These are phyloP conservation scores for Aspergillus unguis DNA, from an alignment of 2,329 filamentous ascomycete genomes.

Conservation along the genomic window DNA sequence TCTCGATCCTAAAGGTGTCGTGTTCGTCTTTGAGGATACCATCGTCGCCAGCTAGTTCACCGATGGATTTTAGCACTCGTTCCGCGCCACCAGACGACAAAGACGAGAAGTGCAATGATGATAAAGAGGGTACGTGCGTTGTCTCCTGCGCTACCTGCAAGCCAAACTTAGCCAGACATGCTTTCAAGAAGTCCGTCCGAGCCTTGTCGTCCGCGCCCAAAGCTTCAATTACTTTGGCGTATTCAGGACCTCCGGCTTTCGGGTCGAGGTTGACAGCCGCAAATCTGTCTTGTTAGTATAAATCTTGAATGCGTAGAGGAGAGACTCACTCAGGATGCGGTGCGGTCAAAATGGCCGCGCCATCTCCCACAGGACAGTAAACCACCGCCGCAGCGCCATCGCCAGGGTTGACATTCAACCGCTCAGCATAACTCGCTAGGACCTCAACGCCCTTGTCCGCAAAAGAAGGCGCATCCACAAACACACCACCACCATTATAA, in stretches of 20 bases:
- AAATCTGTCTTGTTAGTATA: slow-evolving; percentile 58
- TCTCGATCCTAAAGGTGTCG: slow-evolving; percentile 77
- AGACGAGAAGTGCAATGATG: slow-evolving; percentile 77
- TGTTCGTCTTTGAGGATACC: slow-evolving; percentile 76
- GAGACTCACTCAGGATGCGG: slow-evolving; percentile 81
- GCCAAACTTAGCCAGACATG: slow-evolving; percentile 74
- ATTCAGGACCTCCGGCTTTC: slow-evolving; percentile 64
- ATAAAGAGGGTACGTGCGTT: slow-evolving; percentile 71
- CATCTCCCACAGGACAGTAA: slow-evolving; percentile 77
- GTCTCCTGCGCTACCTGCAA: slow-evolving; percentile 71
- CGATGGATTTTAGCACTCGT: slow-evolving; percentile 60
- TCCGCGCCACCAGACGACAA: slow-evolving; percentile 62
- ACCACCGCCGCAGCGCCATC: slow-evolving; percentile 73
- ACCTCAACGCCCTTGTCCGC: slow-evolving; percentile 68
- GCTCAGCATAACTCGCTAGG: slow-evolving; percentile 73
- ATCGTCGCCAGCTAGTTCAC: slow-evolving; percentile 64
- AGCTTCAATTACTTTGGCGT: slow-evolving; percentile 64
- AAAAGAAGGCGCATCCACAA: slow-evolving; percentile 70
- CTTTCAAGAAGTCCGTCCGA: slow-evolving; percentile 72
- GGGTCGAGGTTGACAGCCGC: slow-evolving; percentile 71
- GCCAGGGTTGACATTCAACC: slow-evolving; percentile 72
- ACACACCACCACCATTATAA: slow-evolving; percentile 92
- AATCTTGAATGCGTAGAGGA: slow-evolving; percentile 1
- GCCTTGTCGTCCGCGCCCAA: slow-evolving; percentile 67
- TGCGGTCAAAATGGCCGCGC: slow-evolving; percentile 74